Evolutionary conservation across 208 protist genomes (phyloP).

Genomic region (Crithidia mellificae): DNA sequence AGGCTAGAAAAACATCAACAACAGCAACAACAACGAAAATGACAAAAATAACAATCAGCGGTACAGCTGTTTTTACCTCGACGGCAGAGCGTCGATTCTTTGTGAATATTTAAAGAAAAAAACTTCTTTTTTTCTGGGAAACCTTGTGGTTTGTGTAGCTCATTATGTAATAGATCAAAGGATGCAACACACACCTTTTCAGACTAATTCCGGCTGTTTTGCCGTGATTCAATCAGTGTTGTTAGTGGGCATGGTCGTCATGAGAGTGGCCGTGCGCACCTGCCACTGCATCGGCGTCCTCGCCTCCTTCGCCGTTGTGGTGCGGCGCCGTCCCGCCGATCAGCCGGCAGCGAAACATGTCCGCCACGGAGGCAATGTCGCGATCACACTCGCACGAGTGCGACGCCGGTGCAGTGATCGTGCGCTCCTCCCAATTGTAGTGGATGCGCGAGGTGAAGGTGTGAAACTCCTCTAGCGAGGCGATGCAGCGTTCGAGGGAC

Average conservation of each 20-base stretch:
- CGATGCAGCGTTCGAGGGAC: constrained; percentile 49
- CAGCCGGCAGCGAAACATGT: constrained; percentile 45
- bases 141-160: too few relatives aligned
- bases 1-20: too few relatives aligned
- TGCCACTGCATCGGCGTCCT: background rate
- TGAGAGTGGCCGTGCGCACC: constrained; percentile 13
- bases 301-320: background rate
- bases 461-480: constrained; percentile 58
- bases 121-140: too few relatives aligned
- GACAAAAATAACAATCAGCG: too few relatives aligned
- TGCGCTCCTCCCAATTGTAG: constrained; percentile 68
- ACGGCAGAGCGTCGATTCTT: too few relatives aligned
- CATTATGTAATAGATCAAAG: too few relatives aligned
- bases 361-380: constrained; percentile 64
- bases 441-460: constrained; percentile 39
- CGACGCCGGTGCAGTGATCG: constrained; percentile 33
- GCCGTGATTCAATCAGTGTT: background rate
- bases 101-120: too few relatives aligned
- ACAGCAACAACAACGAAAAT: too few relatives aligned
- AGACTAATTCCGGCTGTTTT: background rate
- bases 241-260: background rate
- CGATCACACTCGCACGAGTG: constrained; percentile 53
- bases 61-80: too few relatives aligned
- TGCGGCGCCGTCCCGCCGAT: background rate
- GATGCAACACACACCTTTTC: background rate